Evolutionary conservation across 768 basidiomycete species (phyloP), one percentile per base, ranked within the genome.

Genomic region (Lentinula raphanica): DNA sequence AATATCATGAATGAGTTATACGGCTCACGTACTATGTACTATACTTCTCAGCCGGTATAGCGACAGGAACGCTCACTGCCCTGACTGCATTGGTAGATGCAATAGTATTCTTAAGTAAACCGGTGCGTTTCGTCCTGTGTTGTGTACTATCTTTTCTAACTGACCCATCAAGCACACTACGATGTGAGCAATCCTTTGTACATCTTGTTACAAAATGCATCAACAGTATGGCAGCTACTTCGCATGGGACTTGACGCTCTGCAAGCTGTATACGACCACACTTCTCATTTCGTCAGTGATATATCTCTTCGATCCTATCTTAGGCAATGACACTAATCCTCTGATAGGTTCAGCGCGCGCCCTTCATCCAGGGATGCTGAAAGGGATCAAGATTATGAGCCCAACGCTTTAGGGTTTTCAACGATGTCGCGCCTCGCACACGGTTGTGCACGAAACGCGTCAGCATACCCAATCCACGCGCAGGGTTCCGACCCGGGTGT

Each of bases 241-340:
- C 25, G 25, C 45, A 28, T 57, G 56, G 56, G 56, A 57, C 23
- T 28, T 57, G n/a, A 32, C 29, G 44, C 56, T 57, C 19, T 46
- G 44, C n/a, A 57, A 57, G 25, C 27, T 57, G 21, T 57, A 57
- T 23, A 48, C 56, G 9, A 57, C 35, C 25, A 57, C 45, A 9
- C 46, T 57, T 11, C 56, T 57, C 27, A 57, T 45, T 23, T 57
- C 56, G 56, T 49, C 15, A 19, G 56, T 49, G 2, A n/a, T 32
- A 5, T 15, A 35, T n/a, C 31, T 53, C 23, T 17, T 38, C 0
- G 5, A 32, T 12, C 19, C 23, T 25, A 27, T 27, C 19, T 3
- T 4, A 7, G 17, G 49, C 32, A 3, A n/a, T 32, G 12, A 4
- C 12, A 7, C 29, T 51, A n/a, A 36, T 32, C 49, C n/a, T 53